Percentiles rank a stretch among this genome's conserved stretches.
Evolutionary conservation across 345 rosid species (phyloP).

Genomic region (Pistacia integerrima): DNA sequence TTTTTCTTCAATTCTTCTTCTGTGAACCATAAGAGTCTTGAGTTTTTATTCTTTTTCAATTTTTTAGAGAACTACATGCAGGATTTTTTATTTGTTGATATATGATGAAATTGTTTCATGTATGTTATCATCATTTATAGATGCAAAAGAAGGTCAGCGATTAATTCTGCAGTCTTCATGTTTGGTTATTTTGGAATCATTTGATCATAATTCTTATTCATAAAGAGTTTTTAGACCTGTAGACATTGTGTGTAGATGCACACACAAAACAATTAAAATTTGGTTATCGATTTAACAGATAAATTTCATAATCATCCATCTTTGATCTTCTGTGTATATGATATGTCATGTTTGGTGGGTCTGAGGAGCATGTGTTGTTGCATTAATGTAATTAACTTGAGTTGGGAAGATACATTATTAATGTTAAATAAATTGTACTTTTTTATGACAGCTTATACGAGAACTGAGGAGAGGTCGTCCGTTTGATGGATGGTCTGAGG

Average conservation of each 20-base stretch:
- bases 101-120: not conserved
- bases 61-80: not conserved
- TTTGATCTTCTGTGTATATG: conserved; percentile 7
- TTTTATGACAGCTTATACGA: conserved; percentile 55
- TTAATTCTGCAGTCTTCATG: not conserved
- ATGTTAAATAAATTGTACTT: conserved; percentile 8
- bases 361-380: not conserved
- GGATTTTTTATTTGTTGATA: not conserved
- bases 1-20: not conserved
- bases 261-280: not conserved
- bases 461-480: conserved; percentile 69
- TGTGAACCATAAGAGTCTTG: not conserved
- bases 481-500: conserved; percentile 95
- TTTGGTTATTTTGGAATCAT: not conserved
- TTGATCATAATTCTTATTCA: not conserved
- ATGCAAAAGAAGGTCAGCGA: not conserved
- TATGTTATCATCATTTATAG: not conserved
- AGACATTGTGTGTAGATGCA: not conserved
- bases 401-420: conserved; percentile 13
- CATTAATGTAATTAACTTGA: not conserved
- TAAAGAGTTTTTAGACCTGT: not conserved
- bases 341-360: not conserved
- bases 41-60: not conserved
- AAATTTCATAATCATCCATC: not conserved
- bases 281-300: not conserved